Conservation (phyloP, 208 protist species). For the Jaenimonas drosophilae region DNA sequence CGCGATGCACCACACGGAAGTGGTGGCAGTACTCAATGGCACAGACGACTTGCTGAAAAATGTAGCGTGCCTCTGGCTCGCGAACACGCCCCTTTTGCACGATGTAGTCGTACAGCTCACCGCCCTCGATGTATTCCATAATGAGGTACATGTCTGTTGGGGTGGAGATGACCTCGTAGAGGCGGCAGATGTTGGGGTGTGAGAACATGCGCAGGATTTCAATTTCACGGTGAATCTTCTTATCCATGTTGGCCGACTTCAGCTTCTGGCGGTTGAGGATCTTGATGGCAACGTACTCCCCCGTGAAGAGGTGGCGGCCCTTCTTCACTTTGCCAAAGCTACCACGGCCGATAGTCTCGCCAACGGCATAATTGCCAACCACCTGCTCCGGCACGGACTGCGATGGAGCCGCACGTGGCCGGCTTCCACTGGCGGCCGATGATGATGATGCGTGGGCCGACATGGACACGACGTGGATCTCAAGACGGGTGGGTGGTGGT, state of each 20-base stretch:
- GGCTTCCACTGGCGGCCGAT: too few species aligned
- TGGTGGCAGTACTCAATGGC: slow-evolving; percentile 98
- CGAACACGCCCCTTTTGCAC: slow-evolving; percentile 92
- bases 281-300: slow-evolving; percentile 97
- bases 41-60: slow-evolving; percentile 99
- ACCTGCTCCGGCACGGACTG: slow-evolving; percentile 29
- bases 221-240: slow-evolving; percentile 96
- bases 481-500: too few species aligned
- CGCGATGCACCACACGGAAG: slow-evolving; percentile 88
- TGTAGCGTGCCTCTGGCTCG: slow-evolving; percentile 91
- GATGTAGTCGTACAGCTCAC: slow-evolving; percentile 99
- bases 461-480: too few species aligned
- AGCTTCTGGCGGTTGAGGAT: slow-evolving; percentile 99
- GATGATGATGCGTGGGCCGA: too few species aligned
- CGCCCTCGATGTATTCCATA: slow-evolving; percentile 98
- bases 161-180: slow-evolving; percentile 98
- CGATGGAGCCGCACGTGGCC: neutral
- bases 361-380: slow-evolving; percentile 97
- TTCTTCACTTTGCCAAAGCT: slow-evolving; percentile 99
- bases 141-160: slow-evolving; percentile 98
- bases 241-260: slow-evolving; percentile 87
- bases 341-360: slow-evolving; percentile 97
- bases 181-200: slow-evolving; percentile 98
- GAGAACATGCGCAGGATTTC: slow-evolving; percentile 97
- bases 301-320: slow-evolving; percentile 94